Percentiles rank a stretch among this genome's conserved stretches.
Evolutionary conservation across 306 rosid genomes (phyloP).

Genomic region (Dicorynia guianensis): DNA sequence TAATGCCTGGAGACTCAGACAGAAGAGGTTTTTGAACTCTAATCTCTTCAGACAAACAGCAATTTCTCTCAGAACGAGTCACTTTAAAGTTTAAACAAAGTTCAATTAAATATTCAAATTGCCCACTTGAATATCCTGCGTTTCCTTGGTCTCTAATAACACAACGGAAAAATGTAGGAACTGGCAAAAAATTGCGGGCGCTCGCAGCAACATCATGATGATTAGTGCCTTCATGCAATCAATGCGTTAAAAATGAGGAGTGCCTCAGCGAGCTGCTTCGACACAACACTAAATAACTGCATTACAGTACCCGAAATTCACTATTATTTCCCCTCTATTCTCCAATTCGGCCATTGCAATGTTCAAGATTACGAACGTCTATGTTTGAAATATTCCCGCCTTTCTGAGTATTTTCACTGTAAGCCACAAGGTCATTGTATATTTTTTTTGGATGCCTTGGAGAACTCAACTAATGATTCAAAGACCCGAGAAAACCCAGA

Average conservation of each 20-base stretch:
- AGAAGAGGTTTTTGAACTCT: no score
- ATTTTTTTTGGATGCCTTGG: constrained; percentile 77
- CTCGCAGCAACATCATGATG: constrained; percentile 35
- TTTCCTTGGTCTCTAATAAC: neutral
- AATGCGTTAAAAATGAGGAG: constrained; percentile 40
- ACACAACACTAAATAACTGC: constrained; percentile 45
- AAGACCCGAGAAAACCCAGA: constrained; percentile 81
- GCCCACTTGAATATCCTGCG: no score
- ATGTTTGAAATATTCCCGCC: constrained; percentile 54
- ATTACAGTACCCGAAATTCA: constrained; percentile 57
- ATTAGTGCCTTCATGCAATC: constrained; percentile 41
- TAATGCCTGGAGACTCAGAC: no score
- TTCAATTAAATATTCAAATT: no score
- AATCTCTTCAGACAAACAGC: no score
- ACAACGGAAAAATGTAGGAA: neutral
- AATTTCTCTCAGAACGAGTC: no score
- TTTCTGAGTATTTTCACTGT: constrained; percentile 60
- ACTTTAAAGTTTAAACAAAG: no score
- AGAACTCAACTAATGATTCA: constrained; percentile 79
- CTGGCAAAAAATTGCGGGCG: constrained; percentile 34
- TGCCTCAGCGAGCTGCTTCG: constrained; percentile 96
- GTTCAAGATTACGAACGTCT: constrained; percentile 55
- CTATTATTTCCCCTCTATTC: constrained; percentile 12
- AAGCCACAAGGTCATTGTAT: constrained; percentile 69
- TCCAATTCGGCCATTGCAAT: constrained; percentile 45